A percentile compares a stretch with the other conserved stretches of the same genome.
phyloP scores from a whole-genome alignment of 2,329 filamentous ascomycete genomes.

The Trichoderma afroharzianum region DNA sequence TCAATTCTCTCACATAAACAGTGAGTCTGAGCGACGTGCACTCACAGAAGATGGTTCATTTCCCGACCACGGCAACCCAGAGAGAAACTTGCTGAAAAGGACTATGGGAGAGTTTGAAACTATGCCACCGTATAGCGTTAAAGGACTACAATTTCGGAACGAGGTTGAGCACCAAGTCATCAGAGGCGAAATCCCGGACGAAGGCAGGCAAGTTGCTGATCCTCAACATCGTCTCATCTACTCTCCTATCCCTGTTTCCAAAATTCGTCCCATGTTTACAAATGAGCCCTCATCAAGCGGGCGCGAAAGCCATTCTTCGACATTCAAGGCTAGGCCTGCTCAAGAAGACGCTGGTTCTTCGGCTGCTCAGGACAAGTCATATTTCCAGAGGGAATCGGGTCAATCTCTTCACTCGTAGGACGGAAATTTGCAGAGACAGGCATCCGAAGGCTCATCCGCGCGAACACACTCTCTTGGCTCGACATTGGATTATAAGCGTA shows the following conservation, averaged over 20 bases:
- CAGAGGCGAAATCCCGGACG: background rate
- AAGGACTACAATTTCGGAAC: background rate
- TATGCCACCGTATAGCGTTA: background rate
- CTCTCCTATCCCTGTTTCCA: slow-evolving; percentile 20
- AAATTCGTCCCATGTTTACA: slow-evolving; percentile 20
- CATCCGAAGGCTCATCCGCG: slow-evolving; percentile 15
- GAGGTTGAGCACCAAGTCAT: background rate
- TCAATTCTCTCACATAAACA: background rate
- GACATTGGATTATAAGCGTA: slow-evolving; percentile 32
- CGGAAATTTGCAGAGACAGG: background rate
- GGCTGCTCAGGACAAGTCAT: background rate
- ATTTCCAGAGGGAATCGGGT: slow-evolving; percentile 13
- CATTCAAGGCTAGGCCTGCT: slow-evolving; percentile 16
- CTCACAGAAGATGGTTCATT: background rate
- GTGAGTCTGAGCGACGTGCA: no score
- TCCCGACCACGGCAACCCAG: background rate
- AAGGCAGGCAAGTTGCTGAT: background rate
- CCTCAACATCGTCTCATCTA: slow-evolving; percentile 14
- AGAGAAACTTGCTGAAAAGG: background rate
- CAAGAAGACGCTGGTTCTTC: background rate
- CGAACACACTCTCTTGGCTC: slow-evolving; percentile 28
- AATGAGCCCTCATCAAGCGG: background rate
- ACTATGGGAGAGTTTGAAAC: background rate
- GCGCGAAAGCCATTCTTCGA: slow-evolving; percentile 4
- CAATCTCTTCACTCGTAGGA: slow-evolving; percentile 6